Conservation (phyloP, 257 asterid genomes). For the Nicotiana knightiana region DNA sequence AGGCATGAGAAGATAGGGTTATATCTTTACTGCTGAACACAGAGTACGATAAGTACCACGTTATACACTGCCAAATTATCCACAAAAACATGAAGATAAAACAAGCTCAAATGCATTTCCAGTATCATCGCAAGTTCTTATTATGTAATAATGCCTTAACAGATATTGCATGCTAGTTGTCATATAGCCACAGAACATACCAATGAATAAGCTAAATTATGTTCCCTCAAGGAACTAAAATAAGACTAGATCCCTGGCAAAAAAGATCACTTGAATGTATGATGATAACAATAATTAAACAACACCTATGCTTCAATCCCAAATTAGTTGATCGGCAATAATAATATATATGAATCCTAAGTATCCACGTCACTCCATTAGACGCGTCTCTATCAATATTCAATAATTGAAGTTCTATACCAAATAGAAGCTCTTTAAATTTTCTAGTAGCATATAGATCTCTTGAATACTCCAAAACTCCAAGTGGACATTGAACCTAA, state of each 20-base stretch:
- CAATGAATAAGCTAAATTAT: constrained; percentile 2
- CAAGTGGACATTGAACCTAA: neutral
- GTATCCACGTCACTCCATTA: neutral
- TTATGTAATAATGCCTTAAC: neutral
- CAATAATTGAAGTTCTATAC: neutral
- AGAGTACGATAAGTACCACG: neutral
- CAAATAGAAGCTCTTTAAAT: neutral
- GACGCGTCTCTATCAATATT: neutral
- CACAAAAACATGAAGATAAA: neutral
- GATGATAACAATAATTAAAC: neutral
- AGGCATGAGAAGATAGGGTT: constrained; percentile 8
- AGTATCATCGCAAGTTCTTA: neutral
- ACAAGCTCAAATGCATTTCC: constrained; percentile 1
- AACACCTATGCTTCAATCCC: neutral
- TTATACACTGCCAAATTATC: neutral
- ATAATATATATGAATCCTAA: neutral
- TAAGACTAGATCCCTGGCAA: neutral
- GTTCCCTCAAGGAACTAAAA: neutral
- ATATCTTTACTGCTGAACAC: neutral
- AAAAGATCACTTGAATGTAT: neutral
- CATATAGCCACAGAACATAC: neutral
- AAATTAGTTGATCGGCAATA: neutral
- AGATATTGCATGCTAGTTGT: neutral
- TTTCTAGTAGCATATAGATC: neutral
- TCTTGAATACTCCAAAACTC: neutral